Evolutionary conservation across 2,329 filamentous ascomycete species (phyloP).

Genomic region (Trichoderma simmonsii): DNA sequence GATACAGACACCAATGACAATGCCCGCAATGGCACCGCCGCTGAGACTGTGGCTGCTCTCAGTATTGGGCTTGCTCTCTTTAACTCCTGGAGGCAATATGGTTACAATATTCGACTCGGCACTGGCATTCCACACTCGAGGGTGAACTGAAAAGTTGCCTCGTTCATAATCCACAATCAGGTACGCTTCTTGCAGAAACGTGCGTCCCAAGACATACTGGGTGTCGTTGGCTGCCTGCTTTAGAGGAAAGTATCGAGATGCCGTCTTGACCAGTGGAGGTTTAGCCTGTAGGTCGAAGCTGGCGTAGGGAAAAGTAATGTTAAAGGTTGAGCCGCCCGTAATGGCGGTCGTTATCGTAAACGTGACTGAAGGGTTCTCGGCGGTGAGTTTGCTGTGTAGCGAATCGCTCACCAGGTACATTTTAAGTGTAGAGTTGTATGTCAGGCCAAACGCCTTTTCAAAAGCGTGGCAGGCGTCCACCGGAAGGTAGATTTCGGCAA

Average conservation of each 20-base stretch:
- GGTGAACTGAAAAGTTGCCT: conserved; percentile 18
- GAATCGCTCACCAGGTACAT: conserved; percentile 18
- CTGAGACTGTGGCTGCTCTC: background rate
- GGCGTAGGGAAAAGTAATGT: conserved; percentile 21
- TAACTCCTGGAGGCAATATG: conserved; percentile 11
- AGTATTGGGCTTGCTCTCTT: background rate
- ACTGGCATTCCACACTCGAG: conserved; percentile 17
- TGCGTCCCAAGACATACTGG: conserved; percentile 21
- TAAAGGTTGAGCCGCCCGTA: conserved; percentile 9
- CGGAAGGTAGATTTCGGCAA: conserved; percentile 18
- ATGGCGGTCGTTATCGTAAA: conserved; percentile 14
- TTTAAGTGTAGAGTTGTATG: conserved; percentile 10
- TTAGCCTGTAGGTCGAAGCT: conserved; percentile 19
- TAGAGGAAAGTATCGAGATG: conserved; percentile 20
- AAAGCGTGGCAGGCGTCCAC: conserved; percentile 16
- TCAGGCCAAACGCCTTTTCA: conserved; percentile 15
- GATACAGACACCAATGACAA: conserved; percentile 13
- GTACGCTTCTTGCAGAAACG: conserved; percentile 22
- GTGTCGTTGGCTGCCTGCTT: conserved; percentile 21
- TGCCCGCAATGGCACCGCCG: conserved; percentile 12
- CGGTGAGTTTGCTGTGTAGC: conserved; percentile 3
- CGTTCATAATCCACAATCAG: conserved; percentile 22
- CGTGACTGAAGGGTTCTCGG: conserved; percentile 11
- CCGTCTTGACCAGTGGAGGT: conserved; percentile 16
- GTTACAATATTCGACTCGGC: conserved; percentile 15